Evolutionary conservation across 345 rosid species (phyloP), one percentile per base, ranked within the genome.

Genomic region (Hypericum perforatum): DNA sequence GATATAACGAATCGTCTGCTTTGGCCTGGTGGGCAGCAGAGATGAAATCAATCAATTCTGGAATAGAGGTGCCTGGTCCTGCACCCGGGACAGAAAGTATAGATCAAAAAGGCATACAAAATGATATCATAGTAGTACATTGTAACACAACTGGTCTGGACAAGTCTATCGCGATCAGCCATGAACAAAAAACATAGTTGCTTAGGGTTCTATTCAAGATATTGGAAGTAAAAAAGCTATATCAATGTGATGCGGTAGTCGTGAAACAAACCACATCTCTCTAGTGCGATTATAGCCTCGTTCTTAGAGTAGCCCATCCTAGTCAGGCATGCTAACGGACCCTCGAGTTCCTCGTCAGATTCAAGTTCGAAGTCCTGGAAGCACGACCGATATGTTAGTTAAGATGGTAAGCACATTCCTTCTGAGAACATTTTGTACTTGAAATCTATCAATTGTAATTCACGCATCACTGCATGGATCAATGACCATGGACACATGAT

Each of bases 1-100:
- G 74, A 43, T 32, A 61, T 66, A 67, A 41, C 67, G 78, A 85
- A 68, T 71, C 83, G 13, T 67, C 79, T 56, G 63, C 80, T 68
- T 77, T 78, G 12, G 95, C 76, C 72, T 82, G 65, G 59, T 76
- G 84, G 65, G 96, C 95, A 54, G 95, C 96, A 73, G 71, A 72
- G 9, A 91, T 77, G 56, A 87, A 87, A 73, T 87, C 98, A 0
- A 85, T 76, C 62, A 87, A 70, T 63, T 77, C 87, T 2, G 63
- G 74, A 29, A 84, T 61, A 13, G 82, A 58, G 59, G 84, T 75
- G 39, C 71, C 68, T 6, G 77, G 69, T 56, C 95, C 96, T 91
- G 74, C 61, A 74, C 70, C 47, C 49, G 49, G 54, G 9, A 37
- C 55, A 59, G 47, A 36, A 8, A 9, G 14, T 16, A 68, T 13